Evolutionary conservation across 345 rosid genomes (phyloP), one percentile per base, ranked within the genome.

Genomic region (Litchi chinensis): DNA sequence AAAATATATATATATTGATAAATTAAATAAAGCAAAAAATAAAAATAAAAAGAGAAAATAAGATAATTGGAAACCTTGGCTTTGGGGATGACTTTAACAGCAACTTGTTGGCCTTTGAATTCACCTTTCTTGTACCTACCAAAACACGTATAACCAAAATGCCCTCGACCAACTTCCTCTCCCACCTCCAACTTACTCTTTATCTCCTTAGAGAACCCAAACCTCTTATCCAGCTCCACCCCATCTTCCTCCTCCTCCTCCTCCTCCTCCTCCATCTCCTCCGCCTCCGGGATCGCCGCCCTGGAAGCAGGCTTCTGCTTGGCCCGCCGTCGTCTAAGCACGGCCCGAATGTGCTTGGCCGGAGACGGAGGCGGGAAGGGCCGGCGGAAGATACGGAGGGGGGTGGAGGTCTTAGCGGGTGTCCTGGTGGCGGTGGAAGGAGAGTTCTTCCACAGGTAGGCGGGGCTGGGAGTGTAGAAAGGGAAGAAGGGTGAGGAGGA

Each of bases 311-410:
- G 80, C 75, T 81, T 84, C 80, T 90, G 3, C 28, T 60, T 46
- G 12, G 8, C 26, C 19, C 65, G 6, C 9, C 65, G 85, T 79
- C 93, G 80, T 64, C 93, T 86, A 37, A 94, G 86, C 68, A 91
- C 92, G 0, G 95, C 94, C 24, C 87, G 80, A 21, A 97, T 92
- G 83, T 97, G 98, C 85, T 91, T 97, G 52, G 99, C 97, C 6
- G 98, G 98, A 2, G 99, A 97, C 0, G 95, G 98, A 32, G 99
- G 99, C 18, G 95, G 93, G 74, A 95, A 90, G 13, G 97, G 89
- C 64, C 90, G 85, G 82, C 83, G 87, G 74, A 96, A 88, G 78
- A 90, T 77, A 43, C 93, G 86, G 79, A 88, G 84, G 40, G 99
- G 99, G 59, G 99, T 92, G 69, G 88, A 82, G 68, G 1, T 32